Evolutionary conservation across 345 rosid genomes (phyloP).

Genomic region (Syzygium jambos): DNA sequence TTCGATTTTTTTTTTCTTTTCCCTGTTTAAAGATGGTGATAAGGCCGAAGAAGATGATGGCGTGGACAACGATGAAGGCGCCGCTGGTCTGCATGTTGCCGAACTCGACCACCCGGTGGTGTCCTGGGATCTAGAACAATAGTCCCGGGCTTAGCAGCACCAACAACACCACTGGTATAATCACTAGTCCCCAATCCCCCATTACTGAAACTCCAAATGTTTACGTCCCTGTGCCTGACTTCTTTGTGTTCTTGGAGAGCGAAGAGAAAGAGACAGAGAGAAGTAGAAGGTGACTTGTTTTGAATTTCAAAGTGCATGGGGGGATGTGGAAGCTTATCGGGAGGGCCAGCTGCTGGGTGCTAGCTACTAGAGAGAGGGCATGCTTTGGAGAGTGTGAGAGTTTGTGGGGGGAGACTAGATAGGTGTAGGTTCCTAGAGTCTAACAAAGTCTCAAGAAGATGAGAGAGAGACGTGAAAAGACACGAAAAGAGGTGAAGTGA

Average conservation of each 20-base stretch:
- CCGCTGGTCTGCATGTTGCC: slow-evolving; percentile 35
- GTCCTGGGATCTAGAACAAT: slow-evolving; percentile 42
- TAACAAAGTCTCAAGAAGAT: no score
- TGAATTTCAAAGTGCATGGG: not conserved
- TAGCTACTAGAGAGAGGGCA: no score
- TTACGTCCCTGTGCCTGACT: not conserved
- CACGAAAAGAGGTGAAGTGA: no score
- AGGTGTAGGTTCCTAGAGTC: no score
- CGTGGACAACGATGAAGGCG: slow-evolving; percentile 34
- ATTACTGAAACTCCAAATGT: not conserved
- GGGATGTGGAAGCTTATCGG: not conserved
- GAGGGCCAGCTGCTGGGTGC: not conserved
- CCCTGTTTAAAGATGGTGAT: slow-evolving; percentile 13
- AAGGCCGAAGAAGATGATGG: slow-evolving; percentile 33
- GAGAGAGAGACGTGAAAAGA: no score
- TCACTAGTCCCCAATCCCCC: slow-evolving; percentile 59
- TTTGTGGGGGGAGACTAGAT: no score
- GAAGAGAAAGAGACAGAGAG: not conserved
- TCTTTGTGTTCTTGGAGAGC: not conserved
- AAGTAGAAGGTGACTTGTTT: not conserved
- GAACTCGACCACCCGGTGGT: slow-evolving; percentile 20
- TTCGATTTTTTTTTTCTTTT: no score
- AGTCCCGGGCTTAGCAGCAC: slow-evolving; percentile 45
- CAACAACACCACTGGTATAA: slow-evolving; percentile 38
- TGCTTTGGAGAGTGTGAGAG: no score